A percentile compares a stretch with the other conserved stretches of the same genome.
phyloP scores from a whole-genome alignment of 192 early-diverging fungal genomes.

The Linnemannia zychae region DNA sequence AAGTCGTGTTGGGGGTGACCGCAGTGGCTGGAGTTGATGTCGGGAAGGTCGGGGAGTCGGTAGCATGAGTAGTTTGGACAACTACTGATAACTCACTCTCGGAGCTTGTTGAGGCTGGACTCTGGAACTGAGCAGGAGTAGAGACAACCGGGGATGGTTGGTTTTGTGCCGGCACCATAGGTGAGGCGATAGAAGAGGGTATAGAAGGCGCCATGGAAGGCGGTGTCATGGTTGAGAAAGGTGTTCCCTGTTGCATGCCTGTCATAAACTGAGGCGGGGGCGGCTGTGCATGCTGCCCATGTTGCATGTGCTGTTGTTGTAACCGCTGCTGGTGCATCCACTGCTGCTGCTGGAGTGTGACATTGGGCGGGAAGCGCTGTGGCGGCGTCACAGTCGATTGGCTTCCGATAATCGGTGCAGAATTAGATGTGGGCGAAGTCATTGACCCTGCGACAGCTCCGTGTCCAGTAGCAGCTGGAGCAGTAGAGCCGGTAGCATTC shows the following conservation, averaged over 20 bases:
- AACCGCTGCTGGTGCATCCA: slow-evolving; percentile 27
- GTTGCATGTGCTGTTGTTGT: slow-evolving; percentile 15
- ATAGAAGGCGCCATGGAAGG: slow-evolving; percentile 14
- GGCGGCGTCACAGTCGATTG: neutral
- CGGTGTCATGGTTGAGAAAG: neutral
- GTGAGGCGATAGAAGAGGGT: slow-evolving; percentile 22
- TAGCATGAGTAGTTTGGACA: neutral
- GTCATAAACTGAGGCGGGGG: neutral
- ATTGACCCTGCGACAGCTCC: neutral
- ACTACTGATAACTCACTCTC: neutral
- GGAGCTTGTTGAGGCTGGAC: neutral
- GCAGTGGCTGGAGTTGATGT: neutral
- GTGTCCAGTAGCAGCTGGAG: neutral
- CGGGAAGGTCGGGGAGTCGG: slow-evolving; percentile 11
- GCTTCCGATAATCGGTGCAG: slow-evolving; percentile 22
- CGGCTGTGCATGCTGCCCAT: neutral
- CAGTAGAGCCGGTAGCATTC: neutral
- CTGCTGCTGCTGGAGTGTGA: slow-evolving; percentile 26
- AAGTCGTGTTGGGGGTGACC: neutral
- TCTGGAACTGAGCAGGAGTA: slow-evolving; percentile 13
- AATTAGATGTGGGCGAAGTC: slow-evolving; percentile 23
- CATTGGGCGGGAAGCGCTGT: slow-evolving; percentile 27
- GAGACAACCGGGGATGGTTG: slow-evolving; percentile 5
- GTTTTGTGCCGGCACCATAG: neutral
- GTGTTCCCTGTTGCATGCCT: neutral